Evolutionary conservation across 176 grass and related monocot species (phyloP).

Genomic region (Paspalum vaginatum): DNA sequence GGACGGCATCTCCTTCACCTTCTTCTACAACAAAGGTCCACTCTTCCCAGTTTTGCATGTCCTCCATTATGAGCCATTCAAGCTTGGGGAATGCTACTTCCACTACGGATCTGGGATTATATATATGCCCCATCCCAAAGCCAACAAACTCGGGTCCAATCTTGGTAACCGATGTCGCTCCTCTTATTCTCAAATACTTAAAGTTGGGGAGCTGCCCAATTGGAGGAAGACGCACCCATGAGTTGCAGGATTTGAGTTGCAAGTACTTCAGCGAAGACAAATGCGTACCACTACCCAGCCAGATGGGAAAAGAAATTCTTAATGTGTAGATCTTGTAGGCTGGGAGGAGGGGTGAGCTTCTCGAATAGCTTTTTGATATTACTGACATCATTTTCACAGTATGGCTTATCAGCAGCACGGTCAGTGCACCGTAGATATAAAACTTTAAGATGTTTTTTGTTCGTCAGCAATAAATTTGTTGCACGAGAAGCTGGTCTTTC

Average conservation of each 20-base stretch:
- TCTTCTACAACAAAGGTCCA: constrained; percentile 21
- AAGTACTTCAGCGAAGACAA: constrained; percentile 18
- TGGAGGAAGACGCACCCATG: constrained; percentile 30
- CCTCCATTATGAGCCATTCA: background rate
- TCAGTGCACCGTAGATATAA: no score
- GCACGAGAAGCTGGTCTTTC: no score
- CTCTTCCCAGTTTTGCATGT: constrained; percentile 46
- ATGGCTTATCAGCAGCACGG: no score
- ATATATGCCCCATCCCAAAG: background rate
- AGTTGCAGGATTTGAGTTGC: background rate
- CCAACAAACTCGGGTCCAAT: constrained; percentile 42
- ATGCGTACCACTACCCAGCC: background rate
- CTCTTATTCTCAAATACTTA: constrained; percentile 8
- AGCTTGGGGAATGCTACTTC: constrained; percentile 34
- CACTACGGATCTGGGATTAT: no score
- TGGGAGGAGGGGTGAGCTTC: background rate
- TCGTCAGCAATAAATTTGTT: no score
- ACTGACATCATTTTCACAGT: no score
- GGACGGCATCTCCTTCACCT: background rate
- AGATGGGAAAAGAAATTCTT: background rate
- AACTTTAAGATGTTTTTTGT: no score
- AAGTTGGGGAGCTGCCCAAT: background rate
- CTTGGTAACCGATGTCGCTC: constrained; percentile 18
- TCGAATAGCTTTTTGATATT: background rate
- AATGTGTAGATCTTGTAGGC: background rate